These are phyloP conservation scores for Aspergillus texensis DNA, from an alignment of 2,329 filamentous ascomycete species.

Conservation along the genomic window DNA sequence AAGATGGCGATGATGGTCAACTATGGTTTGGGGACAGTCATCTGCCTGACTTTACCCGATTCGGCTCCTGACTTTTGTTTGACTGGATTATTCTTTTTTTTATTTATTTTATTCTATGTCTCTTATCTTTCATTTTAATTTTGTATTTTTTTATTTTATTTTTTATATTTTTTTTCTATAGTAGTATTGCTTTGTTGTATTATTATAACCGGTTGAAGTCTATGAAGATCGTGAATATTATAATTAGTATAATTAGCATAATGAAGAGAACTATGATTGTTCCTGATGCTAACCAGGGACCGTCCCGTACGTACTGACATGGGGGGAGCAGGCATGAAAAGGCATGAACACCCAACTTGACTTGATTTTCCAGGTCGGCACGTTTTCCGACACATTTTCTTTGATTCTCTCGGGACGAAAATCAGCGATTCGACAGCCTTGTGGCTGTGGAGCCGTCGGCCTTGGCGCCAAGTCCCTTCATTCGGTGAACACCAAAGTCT, in stretches of 20 bases:
- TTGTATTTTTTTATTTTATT: no score
- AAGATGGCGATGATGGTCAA: neutral
- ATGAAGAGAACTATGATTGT: neutral
- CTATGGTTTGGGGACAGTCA: neutral
- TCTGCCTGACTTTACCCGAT: neutral
- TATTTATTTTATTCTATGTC: no score
- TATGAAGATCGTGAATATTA: neutral
- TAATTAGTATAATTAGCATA: neutral
- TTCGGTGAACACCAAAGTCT: neutral
- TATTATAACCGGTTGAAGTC: neutral
- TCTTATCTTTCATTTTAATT: no score
- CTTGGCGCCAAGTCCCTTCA: neutral
- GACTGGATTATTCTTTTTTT: neutral
- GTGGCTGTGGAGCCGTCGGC: slow-evolving; percentile 5
- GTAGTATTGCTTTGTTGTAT: neutral
- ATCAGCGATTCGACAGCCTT: slow-evolving; percentile 20
- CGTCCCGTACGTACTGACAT: neutral
- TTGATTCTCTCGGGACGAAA: slow-evolving; percentile 8
- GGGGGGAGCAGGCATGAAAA: neutral
- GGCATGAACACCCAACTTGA: neutral
- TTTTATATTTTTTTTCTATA: neutral
- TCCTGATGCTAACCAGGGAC: neutral
- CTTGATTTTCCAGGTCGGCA: slow-evolving; percentile 12
- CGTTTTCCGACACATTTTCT: slow-evolving; percentile 17
- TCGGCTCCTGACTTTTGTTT: neutral